Percentiles rank a stretch among this genome's conserved stretches.
These are phyloP conservation scores for Biscogniauxia marginata DNA, from an alignment of 2,329 filamentous ascomycete genomes.

Conservation along the genomic window DNA sequence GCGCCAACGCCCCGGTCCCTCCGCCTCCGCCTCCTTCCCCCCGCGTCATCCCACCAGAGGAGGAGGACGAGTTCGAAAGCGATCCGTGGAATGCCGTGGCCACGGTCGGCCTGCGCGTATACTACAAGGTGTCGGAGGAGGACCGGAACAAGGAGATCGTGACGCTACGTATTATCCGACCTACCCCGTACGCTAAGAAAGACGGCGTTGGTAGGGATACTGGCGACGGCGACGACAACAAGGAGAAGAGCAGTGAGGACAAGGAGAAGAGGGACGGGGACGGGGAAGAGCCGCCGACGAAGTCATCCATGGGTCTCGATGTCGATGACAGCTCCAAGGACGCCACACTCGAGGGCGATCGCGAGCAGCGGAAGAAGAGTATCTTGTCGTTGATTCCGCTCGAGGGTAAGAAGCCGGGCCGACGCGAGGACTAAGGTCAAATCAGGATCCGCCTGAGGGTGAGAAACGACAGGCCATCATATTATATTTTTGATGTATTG, in stretches of 20 bases:
- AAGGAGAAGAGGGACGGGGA: slow-evolving; percentile 21
- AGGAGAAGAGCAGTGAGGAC: slow-evolving; percentile 12
- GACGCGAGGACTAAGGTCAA: not conserved
- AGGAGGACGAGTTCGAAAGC: slow-evolving; percentile 53
- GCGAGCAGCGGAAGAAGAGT: slow-evolving; percentile 31
- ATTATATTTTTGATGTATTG: slow-evolving; percentile 1
- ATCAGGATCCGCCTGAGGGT: too few relatives aligned
- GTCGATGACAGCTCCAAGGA: slow-evolving; percentile 36
- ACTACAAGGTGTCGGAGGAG: slow-evolving; percentile 46
- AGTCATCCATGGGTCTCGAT: slow-evolving; percentile 37
- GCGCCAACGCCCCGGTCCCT: slow-evolving; percentile 17
- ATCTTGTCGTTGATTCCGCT: slow-evolving; percentile 23
- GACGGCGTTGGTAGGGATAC: slow-evolving; percentile 25
- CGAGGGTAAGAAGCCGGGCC: not conserved
- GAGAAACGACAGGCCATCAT: too few relatives aligned
- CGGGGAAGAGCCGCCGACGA: slow-evolving; percentile 32
- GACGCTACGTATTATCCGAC: slow-evolving; percentile 40
- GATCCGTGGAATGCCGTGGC: slow-evolving; percentile 64
- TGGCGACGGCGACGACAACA: slow-evolving; percentile 19
- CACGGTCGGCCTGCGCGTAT: slow-evolving; percentile 60
- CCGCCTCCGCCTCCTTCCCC: slow-evolving; percentile 30
- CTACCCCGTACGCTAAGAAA: slow-evolving; percentile 34
- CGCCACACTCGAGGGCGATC: slow-evolving; percentile 30
- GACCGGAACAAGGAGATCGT: slow-evolving; percentile 35
- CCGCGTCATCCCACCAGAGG: slow-evolving; percentile 40